Evolutionary conservation across 2,329 filamentous ascomycete species (phyloP).

Genomic region (Fusarium oxysporum): DNA sequence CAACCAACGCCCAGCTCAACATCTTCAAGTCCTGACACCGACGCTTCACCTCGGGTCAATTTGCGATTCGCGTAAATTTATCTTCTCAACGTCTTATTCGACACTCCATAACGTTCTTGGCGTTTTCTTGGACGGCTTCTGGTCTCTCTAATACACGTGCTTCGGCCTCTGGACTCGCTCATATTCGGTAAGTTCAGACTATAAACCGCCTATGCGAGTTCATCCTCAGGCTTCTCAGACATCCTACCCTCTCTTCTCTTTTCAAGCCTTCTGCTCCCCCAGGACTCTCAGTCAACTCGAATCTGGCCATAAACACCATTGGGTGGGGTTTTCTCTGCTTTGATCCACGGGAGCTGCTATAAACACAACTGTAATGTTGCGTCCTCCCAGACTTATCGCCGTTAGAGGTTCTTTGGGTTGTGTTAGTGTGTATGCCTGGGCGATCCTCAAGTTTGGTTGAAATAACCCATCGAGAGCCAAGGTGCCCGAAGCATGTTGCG

Average conservation of each 20-base stretch:
- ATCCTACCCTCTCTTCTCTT: constrained; percentile 6
- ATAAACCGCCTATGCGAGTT: constrained; percentile 2
- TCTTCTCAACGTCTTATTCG: constrained; percentile 10
- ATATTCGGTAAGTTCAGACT: constrained; percentile 25
- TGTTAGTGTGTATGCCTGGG: constrained; percentile 29
- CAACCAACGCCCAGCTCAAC: neutral
- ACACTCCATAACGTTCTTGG: constrained; percentile 11
- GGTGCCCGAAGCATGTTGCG: constrained; percentile 24
- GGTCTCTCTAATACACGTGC: constrained; percentile 13
- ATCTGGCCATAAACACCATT: constrained; percentile 9
- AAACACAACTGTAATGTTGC: constrained; percentile 12
- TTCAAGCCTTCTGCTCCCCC: constrained; percentile 4
- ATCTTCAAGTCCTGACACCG: constrained; percentile 9
- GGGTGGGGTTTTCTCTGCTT: neutral
- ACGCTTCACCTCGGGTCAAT: constrained; percentile 2
- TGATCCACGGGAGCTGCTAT: constrained; percentile 7
- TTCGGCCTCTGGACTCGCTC: constrained; percentile 3
- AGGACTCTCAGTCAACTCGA: neutral
- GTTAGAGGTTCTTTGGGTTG: constrained; percentile 7
- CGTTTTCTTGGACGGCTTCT: constrained; percentile 11
- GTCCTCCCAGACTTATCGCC: constrained; percentile 12
- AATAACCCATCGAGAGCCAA: constrained; percentile 22
- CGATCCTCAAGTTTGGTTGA: constrained; percentile 25
- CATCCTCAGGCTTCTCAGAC: constrained; percentile 11
- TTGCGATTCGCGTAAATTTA: constrained; percentile 17